Conservation (phyloP, 768 basidiomycete genomes). For the Omphalotus guepiniiformis region DNA sequence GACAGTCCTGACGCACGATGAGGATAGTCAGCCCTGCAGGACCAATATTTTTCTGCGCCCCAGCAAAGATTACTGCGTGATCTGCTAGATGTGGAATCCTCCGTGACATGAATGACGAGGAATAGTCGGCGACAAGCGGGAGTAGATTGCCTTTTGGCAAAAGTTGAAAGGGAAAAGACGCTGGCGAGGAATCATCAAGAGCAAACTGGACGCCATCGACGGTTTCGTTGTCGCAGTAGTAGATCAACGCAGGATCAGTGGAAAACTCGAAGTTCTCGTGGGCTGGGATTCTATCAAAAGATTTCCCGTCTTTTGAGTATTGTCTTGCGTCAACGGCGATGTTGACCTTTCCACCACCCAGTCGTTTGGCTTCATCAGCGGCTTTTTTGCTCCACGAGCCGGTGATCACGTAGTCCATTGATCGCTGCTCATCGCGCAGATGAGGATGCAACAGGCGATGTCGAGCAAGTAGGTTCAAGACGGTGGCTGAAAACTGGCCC, state of each 20-base stretch:
- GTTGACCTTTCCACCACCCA: conserved; percentile 57
- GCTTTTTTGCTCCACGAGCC: conserved; percentile 93
- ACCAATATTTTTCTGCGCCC: conserved; percentile 97
- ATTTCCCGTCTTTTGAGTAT: conserved; percentile 59
- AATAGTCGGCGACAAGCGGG: conserved; percentile 93
- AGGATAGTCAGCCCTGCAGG: conserved; percentile 91
- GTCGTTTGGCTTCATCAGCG: conserved; percentile 71
- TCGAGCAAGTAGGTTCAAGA: conserved; percentile 86
- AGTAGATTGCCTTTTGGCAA: conserved; percentile 53
- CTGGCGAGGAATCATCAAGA: conserved; percentile 43
- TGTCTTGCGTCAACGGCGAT: conserved; percentile 68
- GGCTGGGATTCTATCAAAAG: conserved; percentile 78
- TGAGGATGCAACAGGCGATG: conserved; percentile 74
- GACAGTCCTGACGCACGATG: conserved; percentile 92
- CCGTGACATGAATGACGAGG: conserved; percentile 94
- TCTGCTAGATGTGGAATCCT: conserved; percentile 84
- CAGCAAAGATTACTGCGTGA: conserved; percentile 94
- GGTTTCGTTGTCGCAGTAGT: conserved; percentile 99
- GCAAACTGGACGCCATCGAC: conserved; percentile 92
- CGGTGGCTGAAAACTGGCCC: conserved; percentile 86
- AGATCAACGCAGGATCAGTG: conserved; percentile 80
- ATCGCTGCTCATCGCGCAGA: conserved; percentile 46
- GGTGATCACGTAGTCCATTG: conserved; percentile 86
- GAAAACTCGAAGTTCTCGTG: conserved; percentile 74
- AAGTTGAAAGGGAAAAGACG: conserved; percentile 80